Evolutionary conservation across 371 early-diverging fungal species (phyloP).

Genomic region (Mucor lusitanicus): DNA sequence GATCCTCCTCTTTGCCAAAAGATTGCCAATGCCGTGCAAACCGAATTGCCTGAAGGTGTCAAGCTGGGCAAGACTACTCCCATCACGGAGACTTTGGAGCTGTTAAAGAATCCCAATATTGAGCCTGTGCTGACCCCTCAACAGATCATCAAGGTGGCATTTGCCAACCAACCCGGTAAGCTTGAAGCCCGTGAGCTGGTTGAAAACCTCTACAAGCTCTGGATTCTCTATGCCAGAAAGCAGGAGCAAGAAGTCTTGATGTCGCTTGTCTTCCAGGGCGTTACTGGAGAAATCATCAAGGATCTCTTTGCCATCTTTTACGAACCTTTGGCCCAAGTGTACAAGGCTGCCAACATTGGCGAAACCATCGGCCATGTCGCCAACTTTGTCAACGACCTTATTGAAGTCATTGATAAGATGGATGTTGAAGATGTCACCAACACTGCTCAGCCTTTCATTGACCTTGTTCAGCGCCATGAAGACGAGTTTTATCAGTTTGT

Average conservation of each 20-base stretch:
- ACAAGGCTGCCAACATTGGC: slow-evolving; percentile 67
- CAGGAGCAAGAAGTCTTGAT: slow-evolving; percentile 61
- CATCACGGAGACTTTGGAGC: slow-evolving; percentile 31
- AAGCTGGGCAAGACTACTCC: background rate
- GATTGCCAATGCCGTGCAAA: slow-evolving; percentile 56
- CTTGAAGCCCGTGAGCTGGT: slow-evolving; percentile 34
- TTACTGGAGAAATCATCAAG: slow-evolving; percentile 64
- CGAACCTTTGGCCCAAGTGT: slow-evolving; percentile 65
- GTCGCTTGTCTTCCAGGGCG: slow-evolving; percentile 62
- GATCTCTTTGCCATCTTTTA: slow-evolving; percentile 69
- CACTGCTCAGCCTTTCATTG: slow-evolving; percentile 45
- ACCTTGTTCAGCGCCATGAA: slow-evolving; percentile 57
- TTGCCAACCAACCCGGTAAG: slow-evolving; percentile 24
- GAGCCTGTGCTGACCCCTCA: slow-evolving; percentile 43
- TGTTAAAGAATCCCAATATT: slow-evolving; percentile 47
- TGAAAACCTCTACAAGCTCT: slow-evolving; percentile 45
- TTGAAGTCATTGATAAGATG: slow-evolving; percentile 52
- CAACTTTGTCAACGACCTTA: slow-evolving; percentile 60
- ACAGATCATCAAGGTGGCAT: slow-evolving; percentile 44
- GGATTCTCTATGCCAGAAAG: slow-evolving; percentile 52
- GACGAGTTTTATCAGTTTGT: slow-evolving; percentile 62
- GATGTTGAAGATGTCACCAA: slow-evolving; percentile 38
- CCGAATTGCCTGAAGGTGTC: slow-evolving; percentile 21
- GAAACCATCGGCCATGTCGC: slow-evolving; percentile 61
- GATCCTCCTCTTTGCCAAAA: slow-evolving; percentile 57